phyloP scores from a whole-genome alignment of 768 basidiomycete genomes.

The Trametes gibbosa region DNA sequence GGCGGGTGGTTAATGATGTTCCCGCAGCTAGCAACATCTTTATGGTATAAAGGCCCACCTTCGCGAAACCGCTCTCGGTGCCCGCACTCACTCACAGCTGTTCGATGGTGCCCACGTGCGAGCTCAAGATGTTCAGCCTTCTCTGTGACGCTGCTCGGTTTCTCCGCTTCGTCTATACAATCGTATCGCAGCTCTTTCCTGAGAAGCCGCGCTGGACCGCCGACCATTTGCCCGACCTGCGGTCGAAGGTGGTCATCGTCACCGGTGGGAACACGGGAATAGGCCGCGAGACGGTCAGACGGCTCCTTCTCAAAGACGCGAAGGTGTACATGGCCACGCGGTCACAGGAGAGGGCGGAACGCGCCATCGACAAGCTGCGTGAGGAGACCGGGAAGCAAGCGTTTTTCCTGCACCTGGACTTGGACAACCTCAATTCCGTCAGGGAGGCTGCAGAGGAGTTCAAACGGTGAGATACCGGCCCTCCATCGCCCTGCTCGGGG shows the following conservation, averaged over 20 bases:
- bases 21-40: too few species aligned
- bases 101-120: too few species aligned
- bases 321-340: conserved; percentile 61
- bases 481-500: too few species aligned
- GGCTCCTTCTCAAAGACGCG: conserved; percentile 52
- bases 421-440: conserved; percentile 36
- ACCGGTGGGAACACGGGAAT: conserved; percentile 45
- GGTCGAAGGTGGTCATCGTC: conserved; percentile 34
- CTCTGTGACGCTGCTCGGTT: too few species aligned
- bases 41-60: too few species aligned
- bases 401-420: conserved; percentile 41
- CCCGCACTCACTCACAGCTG: too few species aligned
- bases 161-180: too few species aligned
- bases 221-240: conserved; percentile 47
- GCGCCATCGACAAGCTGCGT: conserved; percentile 51
- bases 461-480: conserved; percentile 20
- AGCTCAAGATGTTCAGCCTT: too few species aligned
- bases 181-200: neutral
- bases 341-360: conserved; percentile 39
- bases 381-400: conserved; percentile 37
- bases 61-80: too few species aligned
- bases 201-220: conserved; percentile 35
- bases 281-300: conserved; percentile 58
- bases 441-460: conserved; percentile 38
- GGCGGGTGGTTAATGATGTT: too few species aligned